Conservation (phyloP, 225 moss, liverwort and hornwort species). For the Straminergon stramineum region DNA sequence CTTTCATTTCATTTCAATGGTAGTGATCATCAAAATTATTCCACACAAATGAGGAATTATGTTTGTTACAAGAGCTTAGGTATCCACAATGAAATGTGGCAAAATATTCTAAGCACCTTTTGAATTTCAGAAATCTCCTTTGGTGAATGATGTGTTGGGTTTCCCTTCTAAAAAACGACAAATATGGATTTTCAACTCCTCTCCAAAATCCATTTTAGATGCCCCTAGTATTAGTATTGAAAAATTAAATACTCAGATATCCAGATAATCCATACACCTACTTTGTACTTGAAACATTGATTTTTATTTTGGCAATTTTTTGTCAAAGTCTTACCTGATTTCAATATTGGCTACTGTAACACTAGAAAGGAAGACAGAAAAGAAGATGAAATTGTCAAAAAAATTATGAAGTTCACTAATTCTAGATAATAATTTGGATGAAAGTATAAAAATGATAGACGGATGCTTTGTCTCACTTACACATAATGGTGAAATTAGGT, state of each 20-base stretch:
- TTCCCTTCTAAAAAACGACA: background rate
- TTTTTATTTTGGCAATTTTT: background rate
- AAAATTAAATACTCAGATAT: background rate
- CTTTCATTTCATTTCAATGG: too few species aligned
- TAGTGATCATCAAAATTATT: too few species aligned
- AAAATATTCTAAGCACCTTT: background rate
- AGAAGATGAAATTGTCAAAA: background rate
- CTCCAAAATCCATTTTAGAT: background rate
- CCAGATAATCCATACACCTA: background rate
- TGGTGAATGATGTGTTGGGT: too few species aligned
- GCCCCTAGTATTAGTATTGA: rapidly evolving
- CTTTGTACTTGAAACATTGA: background rate
- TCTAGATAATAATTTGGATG: background rate
- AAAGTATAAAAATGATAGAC: background rate
- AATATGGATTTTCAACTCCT: background rate
- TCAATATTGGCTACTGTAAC: background rate
- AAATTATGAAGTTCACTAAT: background rate
- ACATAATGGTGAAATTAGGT: too few species aligned
- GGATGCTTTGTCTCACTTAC: background rate
- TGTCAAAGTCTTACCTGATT: background rate
- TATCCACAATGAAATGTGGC: too few species aligned
- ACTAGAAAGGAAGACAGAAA: background rate
- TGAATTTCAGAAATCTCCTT: background rate
- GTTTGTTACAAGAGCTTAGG: too few species aligned
- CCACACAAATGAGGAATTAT: too few species aligned